Percentiles rank a stretch among this genome's conserved stretches.
phyloP scores from a whole-genome alignment of 805 yeast species.

The Ascoidea tarda region DNA sequence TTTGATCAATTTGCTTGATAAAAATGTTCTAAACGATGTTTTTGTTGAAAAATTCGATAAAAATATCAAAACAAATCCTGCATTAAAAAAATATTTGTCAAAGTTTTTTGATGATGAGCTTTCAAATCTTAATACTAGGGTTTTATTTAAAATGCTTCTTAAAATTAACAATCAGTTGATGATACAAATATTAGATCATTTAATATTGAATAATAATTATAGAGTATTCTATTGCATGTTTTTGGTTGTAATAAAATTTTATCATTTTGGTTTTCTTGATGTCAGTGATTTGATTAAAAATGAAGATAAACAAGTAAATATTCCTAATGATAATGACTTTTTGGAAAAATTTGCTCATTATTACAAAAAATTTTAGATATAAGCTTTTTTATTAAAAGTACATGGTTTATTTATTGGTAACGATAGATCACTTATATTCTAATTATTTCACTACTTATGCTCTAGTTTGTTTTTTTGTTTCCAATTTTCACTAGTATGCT shows the following conservation, averaged over 20 bases:
- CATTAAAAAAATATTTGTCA: constrained; percentile 7
- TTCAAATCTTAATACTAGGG: constrained; percentile 1
- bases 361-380: constrained; percentile 8
- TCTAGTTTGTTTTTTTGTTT: no score
- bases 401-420: no score
- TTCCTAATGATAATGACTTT: constrained; percentile 8
- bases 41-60: constrained; percentile 6
- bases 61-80: constrained; percentile 4
- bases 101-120: constrained; percentile 10
- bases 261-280: constrained; percentile 10
- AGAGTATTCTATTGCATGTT: constrained; percentile 8
- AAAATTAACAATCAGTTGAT: constrained; percentile 7
- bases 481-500: no score
- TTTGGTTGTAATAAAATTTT: constrained; percentile 8
- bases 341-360: constrained; percentile 9
- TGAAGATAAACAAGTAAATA: constrained; percentile 6
- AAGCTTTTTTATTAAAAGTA: background rate
- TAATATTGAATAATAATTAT: constrained; percentile 8
- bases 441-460: no score
- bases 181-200: constrained; percentile 6
- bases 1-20: constrained; percentile 4
- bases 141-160: constrained; percentile 6
- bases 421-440: no score
- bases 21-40: constrained; percentile 5
- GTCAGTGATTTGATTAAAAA: constrained; percentile 4